Percentiles rank a stretch among this genome's conserved stretches.
Evolutionary conservation across 768 basidiomycete species (phyloP).

Genomic region (Auricularia sp.): DNA sequence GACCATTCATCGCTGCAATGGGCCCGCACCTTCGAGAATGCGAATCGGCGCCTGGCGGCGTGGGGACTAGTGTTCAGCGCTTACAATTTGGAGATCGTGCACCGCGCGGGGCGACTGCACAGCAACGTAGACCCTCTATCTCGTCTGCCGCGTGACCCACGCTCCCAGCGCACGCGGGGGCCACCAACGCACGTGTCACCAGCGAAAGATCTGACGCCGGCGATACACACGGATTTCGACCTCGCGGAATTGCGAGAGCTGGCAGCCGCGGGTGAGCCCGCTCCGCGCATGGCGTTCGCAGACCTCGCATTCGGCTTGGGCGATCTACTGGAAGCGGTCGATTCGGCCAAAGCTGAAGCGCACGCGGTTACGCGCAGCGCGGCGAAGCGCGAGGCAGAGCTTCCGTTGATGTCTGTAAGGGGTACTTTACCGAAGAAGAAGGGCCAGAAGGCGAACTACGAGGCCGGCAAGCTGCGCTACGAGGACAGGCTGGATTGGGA

Average conservation of each 20-base stretch:
- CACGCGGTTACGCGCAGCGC: background rate
- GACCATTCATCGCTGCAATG: slow-evolving; percentile 10
- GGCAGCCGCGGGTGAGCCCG: background rate
- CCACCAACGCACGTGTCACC: background rate
- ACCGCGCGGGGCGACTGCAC: slow-evolving; percentile 9
- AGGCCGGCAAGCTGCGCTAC: background rate
- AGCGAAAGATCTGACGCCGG: background rate
- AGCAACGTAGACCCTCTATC: slow-evolving; percentile 11
- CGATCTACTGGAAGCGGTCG: background rate
- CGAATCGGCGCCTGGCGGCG: slow-evolving; percentile 6
- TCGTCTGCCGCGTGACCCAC: background rate
- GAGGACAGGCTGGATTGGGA: background rate
- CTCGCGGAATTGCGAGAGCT: background rate
- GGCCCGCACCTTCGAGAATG: slow-evolving; percentile 9
- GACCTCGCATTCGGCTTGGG: background rate
- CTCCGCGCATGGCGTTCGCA: background rate
- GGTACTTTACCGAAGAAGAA: too few relatives aligned
- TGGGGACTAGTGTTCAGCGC: slow-evolving; percentile 7
- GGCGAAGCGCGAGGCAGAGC: background rate
- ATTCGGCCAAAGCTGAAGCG: background rate
- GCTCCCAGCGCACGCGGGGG: background rate
- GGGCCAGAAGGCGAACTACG: background rate
- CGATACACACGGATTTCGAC: background rate
- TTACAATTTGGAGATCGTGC: slow-evolving; percentile 7
- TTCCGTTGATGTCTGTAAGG: background rate